Base-by-base conservation (phyloP, 1,284 basidiomycete species). In the Heterobasidion annosum region DNA sequence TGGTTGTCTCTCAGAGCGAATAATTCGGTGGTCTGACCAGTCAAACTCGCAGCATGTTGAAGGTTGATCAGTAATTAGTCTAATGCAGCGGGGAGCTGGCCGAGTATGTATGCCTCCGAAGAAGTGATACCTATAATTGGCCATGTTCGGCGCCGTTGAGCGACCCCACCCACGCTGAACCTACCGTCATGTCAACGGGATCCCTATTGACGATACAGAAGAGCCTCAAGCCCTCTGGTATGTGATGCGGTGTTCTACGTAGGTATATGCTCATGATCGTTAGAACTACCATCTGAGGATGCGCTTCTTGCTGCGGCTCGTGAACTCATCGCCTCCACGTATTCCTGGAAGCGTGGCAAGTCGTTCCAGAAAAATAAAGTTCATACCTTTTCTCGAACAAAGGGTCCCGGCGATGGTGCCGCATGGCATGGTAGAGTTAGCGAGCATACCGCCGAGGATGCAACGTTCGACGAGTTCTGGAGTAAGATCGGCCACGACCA, bases 391-490 rank as follows among this genome's bases (percentile, higher is more conserved):
- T 73, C 67, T 37, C 74, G 72, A 9, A 63, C 75, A 25, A 86
- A 83, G 62, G 71, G 70, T 6, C 65, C 74, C 7, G 72, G 66
- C 12, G 82, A 84, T 56, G 78, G 74, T 37, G 79, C 82, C 46
- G 67, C 73, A 2, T 90, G 86, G 86, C 77, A 85, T 60, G 77
- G 76, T 64, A 76, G 87, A 32, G 66, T 81, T 54, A 88, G 85
- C 65, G 77, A 78, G 60, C 87, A 89, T 65, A 66, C 74, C n/a
- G 60, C 74, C 10, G 71, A 79, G 19, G 83, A 88, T 52, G 81
- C 74, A 8, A 80, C 81, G 2, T 89, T 90, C 64, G 83, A 86
- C 56, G 78, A 82, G 59, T 70, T 90, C 60, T 89, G 88, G 87
- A 73, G 70, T 48, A 81, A 79, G 58, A 67, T 89, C 8, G 83